Evolutionary conservation across 2,329 filamentous ascomycete genomes (phyloP).

Genomic region (Sporothrix pseudoabietina): DNA sequence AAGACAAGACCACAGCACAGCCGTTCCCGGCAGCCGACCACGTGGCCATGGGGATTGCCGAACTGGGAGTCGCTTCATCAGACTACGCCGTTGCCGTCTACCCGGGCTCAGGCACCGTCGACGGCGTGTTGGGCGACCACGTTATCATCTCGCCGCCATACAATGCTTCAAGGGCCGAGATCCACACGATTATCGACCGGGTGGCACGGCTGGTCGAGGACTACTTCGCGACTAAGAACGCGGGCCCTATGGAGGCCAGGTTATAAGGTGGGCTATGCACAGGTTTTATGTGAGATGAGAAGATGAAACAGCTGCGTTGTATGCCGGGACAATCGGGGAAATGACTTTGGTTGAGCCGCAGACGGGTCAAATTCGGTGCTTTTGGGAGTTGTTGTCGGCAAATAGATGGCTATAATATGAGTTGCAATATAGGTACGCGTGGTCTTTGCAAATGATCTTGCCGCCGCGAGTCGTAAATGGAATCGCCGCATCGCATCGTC

Average conservation of each 20-base stretch:
- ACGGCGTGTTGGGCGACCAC: slow-evolving; percentile 66
- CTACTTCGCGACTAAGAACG: slow-evolving; percentile 44
- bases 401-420: slow-evolving; percentile 5
- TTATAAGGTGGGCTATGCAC: background rate
- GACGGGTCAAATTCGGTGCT: background rate
- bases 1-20: slow-evolving; percentile 40
- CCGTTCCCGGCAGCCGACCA: slow-evolving; percentile 42
- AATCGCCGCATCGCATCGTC: background rate
- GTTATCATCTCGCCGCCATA: slow-evolving; percentile 70
- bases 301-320: background rate
- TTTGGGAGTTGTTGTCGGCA: slow-evolving; percentile 6
- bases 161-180: slow-evolving; percentile 59
- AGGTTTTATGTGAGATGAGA: background rate
- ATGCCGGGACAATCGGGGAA: background rate
- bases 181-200: slow-evolving; percentile 57
- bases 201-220: slow-evolving; percentile 56
- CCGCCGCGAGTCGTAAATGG: background rate
- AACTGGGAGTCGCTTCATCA: slow-evolving; percentile 39
- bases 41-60: slow-evolving; percentile 43
- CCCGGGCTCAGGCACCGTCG: slow-evolving; percentile 62
- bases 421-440: slow-evolving; percentile 1
- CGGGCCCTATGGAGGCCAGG: background rate
- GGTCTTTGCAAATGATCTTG: background rate
- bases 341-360: background rate
- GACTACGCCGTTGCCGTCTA: slow-evolving; percentile 56